Conservation (phyloP, 1,284 basidiomycete genomes). For the Irpex sp. region DNA sequence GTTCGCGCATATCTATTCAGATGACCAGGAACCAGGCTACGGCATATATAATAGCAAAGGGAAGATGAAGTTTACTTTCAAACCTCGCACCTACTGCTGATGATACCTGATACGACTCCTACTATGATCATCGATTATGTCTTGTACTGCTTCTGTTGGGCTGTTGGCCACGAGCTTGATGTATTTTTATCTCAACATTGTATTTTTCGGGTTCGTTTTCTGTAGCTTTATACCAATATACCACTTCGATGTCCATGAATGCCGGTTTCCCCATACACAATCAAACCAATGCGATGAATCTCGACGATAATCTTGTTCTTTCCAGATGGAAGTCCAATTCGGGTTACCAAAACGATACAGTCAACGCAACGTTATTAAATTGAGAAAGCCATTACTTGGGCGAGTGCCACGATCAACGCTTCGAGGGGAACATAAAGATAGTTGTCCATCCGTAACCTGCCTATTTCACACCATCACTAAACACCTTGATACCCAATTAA, state of each 20-base stretch:
- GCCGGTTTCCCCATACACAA: too few species aligned
- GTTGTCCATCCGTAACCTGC: background rate
- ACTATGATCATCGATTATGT: background rate
- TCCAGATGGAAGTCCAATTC: background rate
- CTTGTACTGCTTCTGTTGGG: background rate
- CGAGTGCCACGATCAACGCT: background rate
- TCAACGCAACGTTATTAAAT: background rate
- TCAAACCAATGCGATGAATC: too few species aligned
- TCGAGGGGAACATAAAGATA: background rate
- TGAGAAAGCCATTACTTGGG: background rate
- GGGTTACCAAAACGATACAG: background rate
- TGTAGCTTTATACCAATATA: too few species aligned
- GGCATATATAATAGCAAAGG: constrained; percentile 52
- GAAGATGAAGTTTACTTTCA: constrained; percentile 52
- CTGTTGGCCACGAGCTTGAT: background rate
- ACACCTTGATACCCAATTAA: background rate
- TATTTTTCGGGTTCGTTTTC: too few species aligned
- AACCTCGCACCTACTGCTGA: constrained; percentile 31
- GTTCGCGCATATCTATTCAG: constrained; percentile 77
- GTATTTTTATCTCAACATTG: background rate
- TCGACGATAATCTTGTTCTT: too few species aligned
- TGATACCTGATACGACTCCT: background rate
- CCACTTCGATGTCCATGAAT: too few species aligned
- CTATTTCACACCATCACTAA: background rate
- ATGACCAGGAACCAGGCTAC: constrained; percentile 62